Evolutionary conservation across 1,139 yeast species (phyloP).

Genomic region (Pichia sp.): DNA sequence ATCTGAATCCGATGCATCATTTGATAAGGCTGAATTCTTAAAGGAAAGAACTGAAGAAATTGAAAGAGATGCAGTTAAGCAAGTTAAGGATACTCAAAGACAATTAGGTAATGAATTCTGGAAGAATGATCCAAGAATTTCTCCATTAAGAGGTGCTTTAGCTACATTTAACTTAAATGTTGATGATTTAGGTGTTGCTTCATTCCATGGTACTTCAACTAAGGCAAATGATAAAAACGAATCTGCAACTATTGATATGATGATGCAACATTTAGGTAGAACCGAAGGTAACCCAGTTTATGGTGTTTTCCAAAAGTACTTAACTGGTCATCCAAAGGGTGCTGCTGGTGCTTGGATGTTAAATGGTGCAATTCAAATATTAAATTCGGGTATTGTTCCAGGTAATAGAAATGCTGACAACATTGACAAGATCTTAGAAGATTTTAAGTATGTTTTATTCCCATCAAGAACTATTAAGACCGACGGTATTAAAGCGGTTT

Average conservation of each 20-base stretch:
- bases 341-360: conserved; percentile 99
- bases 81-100: conserved; percentile 80
- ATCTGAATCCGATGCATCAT: conserved; percentile 36
- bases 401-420: conserved; percentile 99
- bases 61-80: conserved; percentile 76
- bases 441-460: conserved; percentile 82
- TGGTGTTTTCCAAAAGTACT: conserved; percentile 97
- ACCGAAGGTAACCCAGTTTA: conserved; percentile 95
- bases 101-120: conserved; percentile 96
- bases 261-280: conserved; percentile 95
- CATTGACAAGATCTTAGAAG: conserved; percentile 74
- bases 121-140: conserved; percentile 85
- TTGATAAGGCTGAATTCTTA: conserved; percentile 45
- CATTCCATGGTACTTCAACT: conserved; percentile 99
- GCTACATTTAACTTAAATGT: conserved; percentile 88
- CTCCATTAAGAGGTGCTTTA: conserved; percentile 95
- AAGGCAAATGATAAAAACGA: conserved; percentile 98
- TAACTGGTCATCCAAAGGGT: conserved; percentile 99
- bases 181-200: conserved; percentile 93
- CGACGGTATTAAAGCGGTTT: conserved; percentile 95
- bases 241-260: conserved; percentile 79
- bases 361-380: conserved; percentile 93
- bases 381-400: conserved; percentile 91
- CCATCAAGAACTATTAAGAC: conserved; percentile 93
- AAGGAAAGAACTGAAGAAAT: conserved; percentile 86